phyloP scores from a whole-genome alignment of 1,284 basidiomycete species.

The Ganoderma sinense region DNA sequence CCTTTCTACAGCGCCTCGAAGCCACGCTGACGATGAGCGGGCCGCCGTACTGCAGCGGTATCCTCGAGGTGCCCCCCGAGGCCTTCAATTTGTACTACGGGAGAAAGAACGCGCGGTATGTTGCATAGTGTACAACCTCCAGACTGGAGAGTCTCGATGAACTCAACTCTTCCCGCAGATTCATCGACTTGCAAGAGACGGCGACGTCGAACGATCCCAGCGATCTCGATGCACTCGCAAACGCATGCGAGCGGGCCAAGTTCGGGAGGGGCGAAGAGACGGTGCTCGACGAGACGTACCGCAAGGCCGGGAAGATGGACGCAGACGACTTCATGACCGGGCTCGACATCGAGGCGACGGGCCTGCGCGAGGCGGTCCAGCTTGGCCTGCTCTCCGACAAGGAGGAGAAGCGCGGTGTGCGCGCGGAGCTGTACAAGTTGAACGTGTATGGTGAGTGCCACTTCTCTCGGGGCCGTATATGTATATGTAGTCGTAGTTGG shows the following conservation, averaged over 20 bases:
- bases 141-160: background rate
- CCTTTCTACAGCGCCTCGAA: background rate
- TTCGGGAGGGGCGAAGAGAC: constrained; percentile 31
- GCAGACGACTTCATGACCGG: background rate
- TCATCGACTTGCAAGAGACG: background rate
- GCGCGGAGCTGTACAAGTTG: constrained; percentile 37
- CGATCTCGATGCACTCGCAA: background rate
- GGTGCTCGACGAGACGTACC: constrained; percentile 35
- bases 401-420: constrained; percentile 13
- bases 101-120: constrained; percentile 13
- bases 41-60: constrained; percentile 11
- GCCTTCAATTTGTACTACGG: constrained; percentile 19
- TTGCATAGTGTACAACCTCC: background rate
- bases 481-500: too few species aligned
- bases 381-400: constrained; percentile 8
- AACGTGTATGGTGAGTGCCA: background rate
- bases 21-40: background rate
- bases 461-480: constrained; percentile 29
- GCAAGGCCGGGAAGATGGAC: constrained; percentile 40
- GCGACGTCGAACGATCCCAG: background rate
- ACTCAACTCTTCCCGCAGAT: background rate
- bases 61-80: background rate
- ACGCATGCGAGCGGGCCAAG: constrained; percentile 29
- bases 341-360: constrained; percentile 11
- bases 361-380: constrained; percentile 25